Conservation (phyloP, 148 eudicot genomes). For the Nepenthes gracilis region DNA sequence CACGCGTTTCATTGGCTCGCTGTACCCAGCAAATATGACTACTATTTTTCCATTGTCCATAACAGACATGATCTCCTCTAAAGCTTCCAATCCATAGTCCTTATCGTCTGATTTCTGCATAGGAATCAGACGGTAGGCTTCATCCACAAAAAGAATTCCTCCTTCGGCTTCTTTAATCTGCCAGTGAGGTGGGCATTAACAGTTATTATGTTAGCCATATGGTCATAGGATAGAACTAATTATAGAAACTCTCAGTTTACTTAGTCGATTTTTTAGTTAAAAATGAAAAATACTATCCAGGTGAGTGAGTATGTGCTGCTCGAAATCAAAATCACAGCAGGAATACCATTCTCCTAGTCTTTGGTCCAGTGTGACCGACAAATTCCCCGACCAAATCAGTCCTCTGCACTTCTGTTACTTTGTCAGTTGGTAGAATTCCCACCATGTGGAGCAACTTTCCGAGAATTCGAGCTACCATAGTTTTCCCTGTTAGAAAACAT, state of each 20-base stretch:
- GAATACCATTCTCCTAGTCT: slow-evolving; percentile 66
- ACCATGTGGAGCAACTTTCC: slow-evolving; percentile 94
- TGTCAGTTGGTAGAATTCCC: slow-evolving; percentile 85
- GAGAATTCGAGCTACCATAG: slow-evolving; percentile 99
- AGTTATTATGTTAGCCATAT: not conserved
- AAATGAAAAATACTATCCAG: too few relatives aligned
- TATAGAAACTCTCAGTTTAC: too few relatives aligned
- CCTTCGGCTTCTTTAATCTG: slow-evolving; percentile 98
- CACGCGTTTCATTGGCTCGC: slow-evolving; percentile 98
- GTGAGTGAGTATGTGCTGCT: too few relatives aligned
- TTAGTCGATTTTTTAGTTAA: too few relatives aligned
- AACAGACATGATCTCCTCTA: slow-evolving; percentile 98
- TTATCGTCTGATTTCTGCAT: slow-evolving; percentile 96
- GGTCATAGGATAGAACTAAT: too few relatives aligned
- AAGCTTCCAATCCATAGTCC: slow-evolving; percentile 93
- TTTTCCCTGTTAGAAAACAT: slow-evolving; percentile 54
- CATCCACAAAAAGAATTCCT: slow-evolving; percentile 93
- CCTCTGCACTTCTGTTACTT: slow-evolving; percentile 94
- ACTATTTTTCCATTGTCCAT: slow-evolving; percentile 96
- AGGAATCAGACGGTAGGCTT: slow-evolving; percentile 93
- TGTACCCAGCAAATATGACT: slow-evolving; percentile 92
- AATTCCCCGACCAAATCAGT: slow-evolving; percentile 63
- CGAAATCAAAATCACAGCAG: too few relatives aligned
- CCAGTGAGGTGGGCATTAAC: not conserved
- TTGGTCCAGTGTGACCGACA: slow-evolving; percentile 98